Percentiles rank a stretch among this genome's conserved stretches.
Conservation (phyloP, 331 rosid species). For the Stylosanthes scabra region DNA sequence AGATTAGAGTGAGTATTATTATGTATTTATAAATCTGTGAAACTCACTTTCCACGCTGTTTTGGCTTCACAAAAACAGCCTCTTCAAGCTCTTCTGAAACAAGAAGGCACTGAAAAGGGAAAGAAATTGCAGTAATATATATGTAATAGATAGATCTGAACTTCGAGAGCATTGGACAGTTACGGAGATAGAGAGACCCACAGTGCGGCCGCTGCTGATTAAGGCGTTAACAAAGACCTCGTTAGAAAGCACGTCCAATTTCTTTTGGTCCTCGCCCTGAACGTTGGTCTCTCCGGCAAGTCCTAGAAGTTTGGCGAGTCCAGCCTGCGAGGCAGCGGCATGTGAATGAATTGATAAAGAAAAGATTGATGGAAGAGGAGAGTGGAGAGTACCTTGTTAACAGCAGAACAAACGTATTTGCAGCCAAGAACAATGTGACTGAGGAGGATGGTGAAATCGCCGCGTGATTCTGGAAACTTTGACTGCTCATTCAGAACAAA, state of each 20-base stretch:
- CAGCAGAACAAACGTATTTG: conserved; percentile 89
- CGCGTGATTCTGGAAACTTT: conserved; percentile 80
- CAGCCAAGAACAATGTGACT: conserved; percentile 88
- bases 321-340: conserved; percentile 51
- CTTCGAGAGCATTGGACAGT: background rate
- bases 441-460: conserved; percentile 89
- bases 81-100: conserved; percentile 91
- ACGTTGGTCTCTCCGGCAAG: conserved; percentile 97
- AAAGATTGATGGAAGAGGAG: background rate
- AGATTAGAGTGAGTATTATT: background rate
- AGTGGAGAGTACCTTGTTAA: conserved; percentile 61
- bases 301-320: conserved; percentile 88
- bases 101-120: conserved; percentile 73
- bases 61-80: conserved; percentile 68
- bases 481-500: conserved; percentile 88
- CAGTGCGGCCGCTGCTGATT: conserved; percentile 90
- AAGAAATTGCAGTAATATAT: background rate
- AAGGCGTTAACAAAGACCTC: conserved; percentile 94
- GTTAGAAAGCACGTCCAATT: conserved; percentile 95
- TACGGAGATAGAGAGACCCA: conserved; percentile 46
- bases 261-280: conserved; percentile 99
- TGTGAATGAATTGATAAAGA: too few relatives aligned
- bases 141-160: too few relatives aligned
- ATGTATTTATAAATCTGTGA: background rate
- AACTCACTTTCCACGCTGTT: conserved; percentile 80